Evolutionary conservation across 1,284 basidiomycete species (phyloP).

Genomic region (Boletus calvinii): DNA sequence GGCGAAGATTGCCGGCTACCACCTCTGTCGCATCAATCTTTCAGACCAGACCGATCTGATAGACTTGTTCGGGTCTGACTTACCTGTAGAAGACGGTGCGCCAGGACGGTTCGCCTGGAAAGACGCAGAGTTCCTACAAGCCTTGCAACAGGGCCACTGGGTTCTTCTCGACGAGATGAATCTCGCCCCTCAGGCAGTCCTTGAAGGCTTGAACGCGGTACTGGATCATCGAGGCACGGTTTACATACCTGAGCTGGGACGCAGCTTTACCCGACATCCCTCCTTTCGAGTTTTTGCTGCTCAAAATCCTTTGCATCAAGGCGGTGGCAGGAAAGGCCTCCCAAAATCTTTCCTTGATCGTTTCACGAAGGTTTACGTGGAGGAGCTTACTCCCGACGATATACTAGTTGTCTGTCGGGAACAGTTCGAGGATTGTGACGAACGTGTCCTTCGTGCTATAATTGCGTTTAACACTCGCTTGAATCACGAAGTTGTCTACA

Average conservation of each 20-base stretch:
- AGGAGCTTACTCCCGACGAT: conserved; percentile 83
- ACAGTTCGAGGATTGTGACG: conserved; percentile 66
- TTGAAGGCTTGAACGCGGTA: conserved; percentile 97
- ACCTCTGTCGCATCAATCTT: conserved; percentile 94
- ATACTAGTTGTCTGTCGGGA: conserved; percentile 78
- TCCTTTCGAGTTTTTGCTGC: conserved; percentile 96
- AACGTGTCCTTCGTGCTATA: conserved; percentile 67
- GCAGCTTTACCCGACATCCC: conserved; percentile 86
- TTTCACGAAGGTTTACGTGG: conserved; percentile 95
- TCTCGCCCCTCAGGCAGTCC: conserved; percentile 91
- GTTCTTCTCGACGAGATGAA: conserved; percentile 99
- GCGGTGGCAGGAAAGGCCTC: conserved; percentile 95
- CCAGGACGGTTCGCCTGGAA: conserved; percentile 97
- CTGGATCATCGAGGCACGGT: conserved; percentile 96
- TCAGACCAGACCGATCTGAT: conserved; percentile 98
- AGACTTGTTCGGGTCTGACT: conserved; percentile 95
- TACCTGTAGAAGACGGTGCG: conserved; percentile 90
- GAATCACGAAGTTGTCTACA: conserved; percentile 68
- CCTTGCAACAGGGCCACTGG: conserved; percentile 93
- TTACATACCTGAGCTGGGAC: conserved; percentile 93
- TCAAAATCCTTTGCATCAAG: conserved; percentile 96
- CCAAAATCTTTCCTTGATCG: conserved; percentile 98
- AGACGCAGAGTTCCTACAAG: conserved; percentile 93
- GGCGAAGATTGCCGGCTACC: conserved; percentile 77
- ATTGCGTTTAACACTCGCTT: conserved; percentile 81